Evolutionary conservation across 1,139 yeast species (phyloP).

Genomic region (Geotrichum siamense): DNA sequence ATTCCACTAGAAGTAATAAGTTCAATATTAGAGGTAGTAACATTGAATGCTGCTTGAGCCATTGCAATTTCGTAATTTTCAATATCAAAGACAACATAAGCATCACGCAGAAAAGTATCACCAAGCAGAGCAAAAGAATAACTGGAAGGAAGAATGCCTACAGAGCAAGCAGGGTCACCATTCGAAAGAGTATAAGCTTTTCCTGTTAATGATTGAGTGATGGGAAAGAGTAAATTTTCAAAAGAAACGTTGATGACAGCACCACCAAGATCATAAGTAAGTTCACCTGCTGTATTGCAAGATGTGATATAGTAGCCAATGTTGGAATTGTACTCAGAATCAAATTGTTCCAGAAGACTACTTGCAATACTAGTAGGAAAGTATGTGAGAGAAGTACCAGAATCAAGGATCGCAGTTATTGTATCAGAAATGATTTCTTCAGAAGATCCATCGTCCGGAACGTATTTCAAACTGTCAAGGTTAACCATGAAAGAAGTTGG

Average conservation of each 20-base stretch:
- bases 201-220: not conserved
- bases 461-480: not conserved
- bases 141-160: constrained; percentile 17
- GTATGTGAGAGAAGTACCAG: constrained; percentile 14
- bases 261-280: constrained; percentile 40
- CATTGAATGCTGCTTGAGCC: constrained; percentile 25
- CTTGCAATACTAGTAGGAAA: constrained; percentile 11
- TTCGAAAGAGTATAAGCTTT: not conserved
- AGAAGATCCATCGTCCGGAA: not conserved
- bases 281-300: constrained; percentile 6
- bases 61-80: constrained; percentile 11
- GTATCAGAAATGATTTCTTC: constrained; percentile 7
- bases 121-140: constrained; percentile 43
- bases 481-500: constrained; percentile 8
- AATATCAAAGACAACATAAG: constrained; percentile 53
- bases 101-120: constrained; percentile 64
- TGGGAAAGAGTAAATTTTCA: constrained; percentile 11
- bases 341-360: constrained; percentile 2
- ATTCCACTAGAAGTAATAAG: constrained; percentile 14
- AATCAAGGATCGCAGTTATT: constrained; percentile 11
- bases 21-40: constrained; percentile 19
- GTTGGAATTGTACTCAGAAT: constrained; percentile 5
- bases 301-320: constrained; percentile 4
- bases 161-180: constrained; percentile 16
- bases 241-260: constrained; percentile 36